These are phyloP conservation scores for Leccinum olivaceopallidum DNA, from an alignment of 768 basidiomycete species.

Conservation along the genomic window DNA sequence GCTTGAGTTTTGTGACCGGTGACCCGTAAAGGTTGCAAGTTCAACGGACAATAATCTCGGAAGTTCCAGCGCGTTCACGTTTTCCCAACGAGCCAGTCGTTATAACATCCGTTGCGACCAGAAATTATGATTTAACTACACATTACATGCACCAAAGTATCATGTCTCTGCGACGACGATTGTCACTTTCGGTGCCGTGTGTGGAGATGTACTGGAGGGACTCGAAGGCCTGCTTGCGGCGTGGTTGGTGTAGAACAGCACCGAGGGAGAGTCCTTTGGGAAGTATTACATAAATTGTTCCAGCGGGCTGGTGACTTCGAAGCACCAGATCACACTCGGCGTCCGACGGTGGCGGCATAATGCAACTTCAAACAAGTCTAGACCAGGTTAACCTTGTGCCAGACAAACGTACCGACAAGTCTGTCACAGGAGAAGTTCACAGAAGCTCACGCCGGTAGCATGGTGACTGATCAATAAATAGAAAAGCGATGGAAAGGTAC, in stretches of 20 bases:
- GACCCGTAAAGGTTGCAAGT: too few relatives aligned
- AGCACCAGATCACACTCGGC: neutral
- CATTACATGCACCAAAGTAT: neutral
- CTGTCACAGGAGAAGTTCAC: neutral
- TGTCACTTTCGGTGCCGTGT: neutral
- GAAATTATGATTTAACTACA: neutral
- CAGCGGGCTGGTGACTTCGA: neutral
- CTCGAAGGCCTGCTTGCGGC: neutral
- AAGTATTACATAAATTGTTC: too few relatives aligned
- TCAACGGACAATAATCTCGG: too few relatives aligned
- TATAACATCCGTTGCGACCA: neutral
- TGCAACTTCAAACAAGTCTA: neutral
- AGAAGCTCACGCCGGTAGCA: neutral
- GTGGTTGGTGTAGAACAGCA: neutral
- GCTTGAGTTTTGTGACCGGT: too few relatives aligned
- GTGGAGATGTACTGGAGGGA: neutral
- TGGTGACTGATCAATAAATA: neutral
- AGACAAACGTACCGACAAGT: neutral
- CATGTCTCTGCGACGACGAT: neutral
- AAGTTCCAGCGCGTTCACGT: too few relatives aligned
- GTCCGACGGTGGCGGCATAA: neutral
- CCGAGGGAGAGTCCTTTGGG: neutral
- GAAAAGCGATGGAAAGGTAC: neutral
- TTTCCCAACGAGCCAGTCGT: neutral
- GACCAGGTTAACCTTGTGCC: neutral